Evolutionary conservation across 2,329 filamentous ascomycete species (phyloP).

Genomic region (Colletotrichum coccodes): DNA sequence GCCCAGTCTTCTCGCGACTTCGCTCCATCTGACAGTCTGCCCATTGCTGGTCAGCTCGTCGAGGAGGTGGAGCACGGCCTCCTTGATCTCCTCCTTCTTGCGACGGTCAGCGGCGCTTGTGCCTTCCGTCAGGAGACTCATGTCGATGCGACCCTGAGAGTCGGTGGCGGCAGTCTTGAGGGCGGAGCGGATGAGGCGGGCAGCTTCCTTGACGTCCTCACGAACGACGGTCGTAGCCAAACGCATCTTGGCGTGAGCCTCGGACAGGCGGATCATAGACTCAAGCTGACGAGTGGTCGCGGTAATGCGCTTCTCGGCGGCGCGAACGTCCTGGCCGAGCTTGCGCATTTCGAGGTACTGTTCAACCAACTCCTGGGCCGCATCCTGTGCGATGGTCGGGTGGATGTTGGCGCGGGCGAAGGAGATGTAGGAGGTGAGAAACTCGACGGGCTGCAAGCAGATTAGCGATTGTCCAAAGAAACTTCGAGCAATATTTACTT

Average conservation of each 20-base stretch:
- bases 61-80: conserved; percentile 76
- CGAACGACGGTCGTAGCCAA: conserved; percentile 79
- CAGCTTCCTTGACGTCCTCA: conserved; percentile 88
- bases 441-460: conserved; percentile 80
- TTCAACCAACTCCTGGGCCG: conserved; percentile 84
- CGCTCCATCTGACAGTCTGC: conserved; percentile 78
- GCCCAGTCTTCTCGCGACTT: conserved; percentile 77
- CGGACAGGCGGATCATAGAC: conserved; percentile 96
- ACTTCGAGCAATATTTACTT: conserved; percentile 49
- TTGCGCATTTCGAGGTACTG: conserved; percentile 96
- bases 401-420: conserved; percentile 91
- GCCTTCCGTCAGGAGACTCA: conserved; percentile 95
- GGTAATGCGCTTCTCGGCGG: conserved; percentile 94
- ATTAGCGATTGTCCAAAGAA: conserved; percentile 37
- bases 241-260: conserved; percentile 98
- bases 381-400: conserved; percentile 81
- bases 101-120: conserved; percentile 88
- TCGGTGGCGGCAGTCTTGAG: conserved; percentile 99
- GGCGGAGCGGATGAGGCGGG: conserved; percentile 90
- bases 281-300: conserved; percentile 97
- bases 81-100: conserved; percentile 85
- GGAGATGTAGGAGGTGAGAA: conserved; percentile 96
- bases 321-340: conserved; percentile 86
- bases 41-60: conserved; percentile 82
- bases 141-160: conserved; percentile 91